Percentiles rank a stretch among this genome's conserved stretches.
phyloP scores from a whole-genome alignment of 371 early-diverging fungal species.

The Encephalitozoon romaleae region DNA sequence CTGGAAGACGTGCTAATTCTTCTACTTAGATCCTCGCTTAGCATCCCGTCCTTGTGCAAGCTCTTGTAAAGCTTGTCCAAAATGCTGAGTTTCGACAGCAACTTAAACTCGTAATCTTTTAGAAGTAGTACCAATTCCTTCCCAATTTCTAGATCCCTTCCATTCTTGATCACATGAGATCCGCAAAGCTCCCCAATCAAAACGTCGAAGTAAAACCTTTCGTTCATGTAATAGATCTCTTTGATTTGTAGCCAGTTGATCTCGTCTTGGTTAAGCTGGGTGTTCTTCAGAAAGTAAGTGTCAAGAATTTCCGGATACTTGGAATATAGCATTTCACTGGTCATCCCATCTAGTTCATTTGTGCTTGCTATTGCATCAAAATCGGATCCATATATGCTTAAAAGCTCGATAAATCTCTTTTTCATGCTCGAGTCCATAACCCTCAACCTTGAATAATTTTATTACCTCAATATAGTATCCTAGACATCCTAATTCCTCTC shows the following conservation, averaged over 20 bases:
- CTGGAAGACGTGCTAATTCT: background rate
- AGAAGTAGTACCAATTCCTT: background rate
- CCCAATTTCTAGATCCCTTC: background rate
- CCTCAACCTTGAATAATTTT: background rate
- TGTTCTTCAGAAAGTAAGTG: background rate
- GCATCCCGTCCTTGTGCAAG: background rate
- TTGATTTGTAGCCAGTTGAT: constrained; percentile 2
- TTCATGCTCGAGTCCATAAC: background rate
- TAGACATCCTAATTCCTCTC: background rate
- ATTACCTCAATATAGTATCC: background rate
- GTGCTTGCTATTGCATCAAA: background rate
- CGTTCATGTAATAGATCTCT: background rate
- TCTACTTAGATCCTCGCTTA: background rate
- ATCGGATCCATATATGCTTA: background rate
- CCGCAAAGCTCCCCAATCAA: background rate
- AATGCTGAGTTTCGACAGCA: background rate
- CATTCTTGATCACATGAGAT: background rate
- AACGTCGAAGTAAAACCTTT: background rate
- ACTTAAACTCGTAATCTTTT: constrained; percentile 3
- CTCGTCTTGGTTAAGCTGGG: background rate
- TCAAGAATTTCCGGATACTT: background rate
- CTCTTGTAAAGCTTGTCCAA: background rate
- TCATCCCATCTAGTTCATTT: background rate
- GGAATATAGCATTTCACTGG: background rate
- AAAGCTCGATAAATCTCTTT: background rate